Base-by-base conservation (phyloP, 768 basidiomycete genomes). In the Amanita subjunquillea region DNA sequence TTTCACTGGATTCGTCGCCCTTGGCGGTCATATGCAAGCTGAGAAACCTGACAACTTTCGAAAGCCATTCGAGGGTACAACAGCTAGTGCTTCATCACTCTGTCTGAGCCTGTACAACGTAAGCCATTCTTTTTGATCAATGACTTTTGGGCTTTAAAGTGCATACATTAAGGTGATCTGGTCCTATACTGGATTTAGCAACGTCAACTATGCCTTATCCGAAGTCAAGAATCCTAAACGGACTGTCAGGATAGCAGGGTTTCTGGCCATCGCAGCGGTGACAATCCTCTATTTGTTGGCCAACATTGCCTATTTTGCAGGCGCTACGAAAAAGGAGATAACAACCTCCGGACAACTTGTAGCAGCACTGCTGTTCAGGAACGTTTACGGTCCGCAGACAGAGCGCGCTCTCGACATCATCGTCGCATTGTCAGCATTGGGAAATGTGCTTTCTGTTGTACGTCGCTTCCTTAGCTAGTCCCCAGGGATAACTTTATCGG, bases 181-280 rank as follows among this genome's bases (percentile, higher is more conserved):
- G 47, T 70, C 71, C 2, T 84, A 74, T 59, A 70, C 73, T 34
- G 85, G 85, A 0, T 87, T 80, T 62, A 77, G 74, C 32, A 83
- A 82, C 56, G 80, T 77, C 27, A 85, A 86, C 60, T 86, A 85
- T 57, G 80, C 78, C 0, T 68, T 86, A 10, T 75, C 77, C 2
- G 84, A 87, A 54, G 71, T 84, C 8, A 73, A 73, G 43, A 70
- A 86, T 54, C 86, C 85, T 0, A 66, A 75, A 5, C 72, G 76
- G 22, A 86, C 83, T 0, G 69, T 89, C 57, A 76, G 75, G 53
- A 69, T 74, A n/a, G 84, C 85, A 0, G 82, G 78, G 2, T 82
- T 85, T 3, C 63, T 82, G 2, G 83, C 82, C 0, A 73, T 87
- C 51, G 54, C 60, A 6, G 66, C 73, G 10, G 77, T 83, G 15